Evolutionary conservation across 1,284 basidiomycete species (phyloP), one percentile per base, ranked within the genome.

Genomic region (Porogramme epimiltina): DNA sequence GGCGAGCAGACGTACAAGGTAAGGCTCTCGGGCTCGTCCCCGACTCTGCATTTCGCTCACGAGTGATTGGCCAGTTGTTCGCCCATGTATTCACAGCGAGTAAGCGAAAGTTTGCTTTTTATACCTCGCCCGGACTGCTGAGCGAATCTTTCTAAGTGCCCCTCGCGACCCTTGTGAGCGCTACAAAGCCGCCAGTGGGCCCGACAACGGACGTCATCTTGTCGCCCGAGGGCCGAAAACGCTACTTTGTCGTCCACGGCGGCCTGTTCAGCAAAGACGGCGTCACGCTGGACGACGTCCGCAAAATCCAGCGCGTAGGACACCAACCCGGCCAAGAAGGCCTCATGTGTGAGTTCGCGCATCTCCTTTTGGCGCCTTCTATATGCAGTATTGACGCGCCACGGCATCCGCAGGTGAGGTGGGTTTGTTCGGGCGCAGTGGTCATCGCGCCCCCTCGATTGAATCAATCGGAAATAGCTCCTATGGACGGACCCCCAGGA

Each of bases 401-500:
- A 10, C 11, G 42, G 18, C 23, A 22, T 34, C 15, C 54, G 25
- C 55, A 86, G 82, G 82, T 65, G 82, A 85, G 78, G 83, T 86
- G 73, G 19, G 61, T n/a, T 39, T 24, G n/a, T 19, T 5, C 41
- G 31, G 41, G 11, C 16, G 13, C 23, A 23, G 28, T 18, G 31
- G 24, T 19, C 10, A 4, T 2, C 9, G n/a, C 2, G n/a, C 18
- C 8, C 22, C 16, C n/a, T 16, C 43, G 24, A 38, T 39, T 48
- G 47, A 43, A 16, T n/a, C 9, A 10, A n/a, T 37, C 22, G 31
- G 24, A 15, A 26, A 42, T 49, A 85, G 81, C 68, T 87, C 24
- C 78, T 97, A 20, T 97, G 95, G 95, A 97, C 94, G 8, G 97
- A 99, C 73, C 96, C 97, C 22, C 96, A 98, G 71, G 87, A 89